Evolutionary conservation across 208 protist species (phyloP).

Genomic region (Leishmania mexicana): DNA sequence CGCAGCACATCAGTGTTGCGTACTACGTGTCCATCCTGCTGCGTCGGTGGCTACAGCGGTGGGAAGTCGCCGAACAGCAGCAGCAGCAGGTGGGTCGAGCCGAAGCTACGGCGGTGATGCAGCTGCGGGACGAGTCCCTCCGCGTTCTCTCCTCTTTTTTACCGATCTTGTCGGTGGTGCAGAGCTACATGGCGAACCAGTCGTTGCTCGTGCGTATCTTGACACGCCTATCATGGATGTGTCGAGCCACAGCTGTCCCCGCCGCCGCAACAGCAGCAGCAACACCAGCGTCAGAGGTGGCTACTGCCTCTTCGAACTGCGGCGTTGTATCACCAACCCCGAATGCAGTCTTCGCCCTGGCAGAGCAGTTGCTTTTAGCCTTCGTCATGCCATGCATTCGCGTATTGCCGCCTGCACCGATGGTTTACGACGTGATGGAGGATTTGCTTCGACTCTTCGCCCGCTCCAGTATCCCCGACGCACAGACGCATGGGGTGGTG

Average conservation of each 20-base stretch:
- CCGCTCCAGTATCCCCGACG: slow-evolving; percentile 3
- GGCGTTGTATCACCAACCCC: neutral
- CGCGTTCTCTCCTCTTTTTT: slow-evolving; percentile 30
- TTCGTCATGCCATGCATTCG: slow-evolving; percentile 78
- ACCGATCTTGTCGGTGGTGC: slow-evolving; percentile 39
- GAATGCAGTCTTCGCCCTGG: slow-evolving; percentile 33
- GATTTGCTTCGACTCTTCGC: slow-evolving; percentile 27
- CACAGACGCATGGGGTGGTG: slow-evolving; percentile 1
- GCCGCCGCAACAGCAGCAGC: neutral
- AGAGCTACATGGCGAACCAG: slow-evolving; percentile 54
- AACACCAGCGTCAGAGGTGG: neutral
- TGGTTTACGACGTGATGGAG: slow-evolving; percentile 67
- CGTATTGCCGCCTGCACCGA: slow-evolving; percentile 61
- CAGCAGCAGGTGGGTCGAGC: neutral
- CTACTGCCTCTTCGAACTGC: neutral
- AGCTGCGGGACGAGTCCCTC: slow-evolving; percentile 13
- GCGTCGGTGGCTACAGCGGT: slow-evolving; percentile 30
- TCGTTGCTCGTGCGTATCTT: slow-evolving; percentile 40
- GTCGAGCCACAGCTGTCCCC: neutral
- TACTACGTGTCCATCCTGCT: slow-evolving; percentile 27
- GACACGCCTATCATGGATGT: slow-evolving; percentile 26
- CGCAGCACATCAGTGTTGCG: slow-evolving; percentile 37
- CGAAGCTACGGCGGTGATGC: neutral
- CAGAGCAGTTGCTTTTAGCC: slow-evolving; percentile 52
- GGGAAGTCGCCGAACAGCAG: slow-evolving; percentile 20